Evolutionary conservation across 805 yeast species (phyloP).

Genomic region (Candida sakaeoensis): DNA sequence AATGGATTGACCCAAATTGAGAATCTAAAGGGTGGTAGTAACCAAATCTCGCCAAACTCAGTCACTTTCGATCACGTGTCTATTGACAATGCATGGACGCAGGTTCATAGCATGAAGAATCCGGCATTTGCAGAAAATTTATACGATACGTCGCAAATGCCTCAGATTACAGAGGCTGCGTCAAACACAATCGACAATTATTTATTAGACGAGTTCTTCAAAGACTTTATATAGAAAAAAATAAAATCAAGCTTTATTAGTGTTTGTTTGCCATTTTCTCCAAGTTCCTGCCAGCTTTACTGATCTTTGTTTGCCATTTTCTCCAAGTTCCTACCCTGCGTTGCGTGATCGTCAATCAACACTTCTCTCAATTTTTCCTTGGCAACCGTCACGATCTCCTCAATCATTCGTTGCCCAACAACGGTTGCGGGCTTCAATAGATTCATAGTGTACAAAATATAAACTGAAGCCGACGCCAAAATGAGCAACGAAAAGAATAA

Average conservation of each 20-base stretch:
- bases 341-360: conserved; percentile 47
- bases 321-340: conserved; percentile 19
- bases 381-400: conserved; percentile 53
- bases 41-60: background rate
- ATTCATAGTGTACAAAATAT: conserved; percentile 65
- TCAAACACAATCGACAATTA: conserved; percentile 5
- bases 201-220: conserved; percentile 3
- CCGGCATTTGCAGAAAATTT: background rate
- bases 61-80: conserved; percentile 8
- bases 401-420: conserved; percentile 54
- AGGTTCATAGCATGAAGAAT: conserved; percentile 12
- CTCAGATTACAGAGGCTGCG: background rate
- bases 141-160: background rate
- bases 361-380: conserved; percentile 60
- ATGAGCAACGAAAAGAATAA: conserved; percentile 64
- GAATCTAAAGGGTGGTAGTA: conserved; percentile 6
- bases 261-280: background rate
- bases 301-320: conserved; percentile 9
- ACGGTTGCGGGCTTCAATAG: conserved; percentile 72
- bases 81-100: conserved; percentile 15
- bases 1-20: conserved; percentile 15
- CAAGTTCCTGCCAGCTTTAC: no score
- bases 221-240: conserved; percentile 3
- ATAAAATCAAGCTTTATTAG: background rate
- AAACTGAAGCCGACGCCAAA: conserved; percentile 55